Evolutionary conservation across 106 monocot species (phyloP).

Genomic region (Apostasia shenzhenica): DNA sequence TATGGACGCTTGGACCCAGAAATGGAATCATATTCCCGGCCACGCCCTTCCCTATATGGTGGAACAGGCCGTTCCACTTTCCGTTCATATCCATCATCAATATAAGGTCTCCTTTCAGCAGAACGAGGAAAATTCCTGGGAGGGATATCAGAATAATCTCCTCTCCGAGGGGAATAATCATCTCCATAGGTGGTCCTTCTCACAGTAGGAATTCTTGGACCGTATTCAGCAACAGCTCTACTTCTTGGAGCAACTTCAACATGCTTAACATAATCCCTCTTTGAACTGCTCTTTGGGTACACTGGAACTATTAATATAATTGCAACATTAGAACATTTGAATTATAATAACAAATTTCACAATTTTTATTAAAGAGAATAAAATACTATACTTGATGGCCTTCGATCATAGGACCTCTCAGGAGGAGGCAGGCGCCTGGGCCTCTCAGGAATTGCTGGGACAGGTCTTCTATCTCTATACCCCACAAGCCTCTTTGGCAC

Average conservation of each 20-base stretch:
- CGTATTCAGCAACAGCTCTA: conserved; percentile 56
- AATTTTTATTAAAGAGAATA: background rate
- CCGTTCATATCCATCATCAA: conserved; percentile 70
- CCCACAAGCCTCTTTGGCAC: conserved; percentile 33
- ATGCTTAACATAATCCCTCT: conserved; percentile 50
- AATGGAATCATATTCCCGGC: conserved; percentile 77
- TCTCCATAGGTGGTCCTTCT: conserved; percentile 59
- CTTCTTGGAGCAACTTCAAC: conserved; percentile 42
- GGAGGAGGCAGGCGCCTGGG: conserved; percentile 60
- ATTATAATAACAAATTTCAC: background rate
- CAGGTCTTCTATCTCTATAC: conserved; percentile 52
- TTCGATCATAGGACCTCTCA: conserved; percentile 63
- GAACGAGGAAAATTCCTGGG: conserved; percentile 44
- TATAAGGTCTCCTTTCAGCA: conserved; percentile 47
- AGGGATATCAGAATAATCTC: conserved; percentile 52
- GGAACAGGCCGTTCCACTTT: conserved; percentile 54
- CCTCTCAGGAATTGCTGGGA: conserved; percentile 39
- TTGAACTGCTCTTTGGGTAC: conserved; percentile 60
- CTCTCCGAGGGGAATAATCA: conserved; percentile 57
- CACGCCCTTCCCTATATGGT: conserved; percentile 49
- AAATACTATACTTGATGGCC: conserved; percentile 40
- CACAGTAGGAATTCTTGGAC: conserved; percentile 39
- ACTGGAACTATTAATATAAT: conserved; percentile 27
- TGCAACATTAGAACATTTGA: background rate
- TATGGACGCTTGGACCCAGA: conserved; percentile 77